These are phyloP conservation scores for Parathielavia appendiculata DNA, from an alignment of 495 filamentous ascomycete genomes.

Conservation along the genomic window DNA sequence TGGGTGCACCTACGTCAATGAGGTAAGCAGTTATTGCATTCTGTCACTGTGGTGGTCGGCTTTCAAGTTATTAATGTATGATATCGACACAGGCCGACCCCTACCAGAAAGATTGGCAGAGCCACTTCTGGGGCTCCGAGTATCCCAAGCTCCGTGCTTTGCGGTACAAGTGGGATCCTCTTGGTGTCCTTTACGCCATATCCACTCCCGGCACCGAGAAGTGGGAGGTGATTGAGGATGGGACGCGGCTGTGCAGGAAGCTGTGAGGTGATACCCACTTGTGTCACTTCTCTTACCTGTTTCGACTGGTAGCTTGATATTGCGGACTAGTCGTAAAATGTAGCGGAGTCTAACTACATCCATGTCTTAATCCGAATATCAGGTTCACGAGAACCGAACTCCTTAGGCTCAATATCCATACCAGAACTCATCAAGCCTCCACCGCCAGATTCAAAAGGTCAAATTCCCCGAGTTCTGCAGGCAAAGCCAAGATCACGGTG, in stretches of 20 bases:
- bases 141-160: slow-evolving; percentile 34
- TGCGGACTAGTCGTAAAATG: too few relatives aligned
- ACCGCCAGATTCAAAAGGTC: too few relatives aligned
- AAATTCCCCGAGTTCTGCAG: too few relatives aligned
- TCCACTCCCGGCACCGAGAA: slow-evolving; percentile 38
- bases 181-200: slow-evolving; percentile 43
- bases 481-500: too few relatives aligned
- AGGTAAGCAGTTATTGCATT: slow-evolving; percentile 25
- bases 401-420: too few relatives aligned
- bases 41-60: too few relatives aligned
- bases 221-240: slow-evolving; percentile 37
- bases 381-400: too few relatives aligned
- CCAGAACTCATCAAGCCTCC: too few relatives aligned
- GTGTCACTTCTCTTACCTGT: too few relatives aligned
- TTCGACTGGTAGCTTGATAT: neutral
- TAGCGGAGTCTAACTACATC: too few relatives aligned
- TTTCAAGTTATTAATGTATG: neutral
- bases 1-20: slow-evolving; percentile 42
- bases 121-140: slow-evolving; percentile 36
- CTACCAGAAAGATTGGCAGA: slow-evolving; percentile 36
- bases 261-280: slow-evolving; percentile 1
- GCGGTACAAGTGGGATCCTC: slow-evolving; percentile 53
- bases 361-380: too few relatives aligned
- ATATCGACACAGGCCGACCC: slow-evolving; percentile 38
- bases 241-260: slow-evolving; percentile 33